A percentile compares a stretch with the other conserved stretches of the same genome.
These are phyloP conservation scores for Candida ovalis DNA, from an alignment of 805 yeast species.

Conservation along the genomic window DNA sequence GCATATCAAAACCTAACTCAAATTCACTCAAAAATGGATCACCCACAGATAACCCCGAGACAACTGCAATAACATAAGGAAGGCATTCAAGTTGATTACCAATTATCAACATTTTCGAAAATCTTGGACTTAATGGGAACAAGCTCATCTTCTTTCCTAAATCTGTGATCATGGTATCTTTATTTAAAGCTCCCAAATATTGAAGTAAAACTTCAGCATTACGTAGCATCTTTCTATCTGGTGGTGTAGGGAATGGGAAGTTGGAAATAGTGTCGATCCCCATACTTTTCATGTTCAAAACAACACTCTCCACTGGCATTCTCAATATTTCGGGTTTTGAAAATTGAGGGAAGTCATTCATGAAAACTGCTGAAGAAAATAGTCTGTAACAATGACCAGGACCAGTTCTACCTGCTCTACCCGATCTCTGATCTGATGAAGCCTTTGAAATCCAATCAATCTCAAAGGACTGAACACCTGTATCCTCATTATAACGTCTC, in stretches of 20 bases:
- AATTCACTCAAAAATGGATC: slow-evolving; percentile 79
- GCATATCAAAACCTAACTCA: slow-evolving; percentile 57
- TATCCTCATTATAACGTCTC: slow-evolving; percentile 71
- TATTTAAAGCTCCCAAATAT: slow-evolving; percentile 73
- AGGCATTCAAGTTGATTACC: slow-evolving; percentile 86
- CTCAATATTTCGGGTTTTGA: slow-evolving; percentile 85
- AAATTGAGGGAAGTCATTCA: slow-evolving; percentile 78
- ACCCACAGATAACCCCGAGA: slow-evolving; percentile 89
- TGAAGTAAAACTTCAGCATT: slow-evolving; percentile 67
- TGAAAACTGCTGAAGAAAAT: slow-evolving; percentile 90
- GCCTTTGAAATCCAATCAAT: slow-evolving; percentile 93
- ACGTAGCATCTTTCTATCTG: slow-evolving; percentile 54
- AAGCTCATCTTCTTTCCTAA: slow-evolving; percentile 83
- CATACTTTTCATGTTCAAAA: slow-evolving; percentile 93
- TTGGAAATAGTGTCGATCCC: slow-evolving; percentile 87
- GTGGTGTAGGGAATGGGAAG: slow-evolving; percentile 94
- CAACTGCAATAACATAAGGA: slow-evolving; percentile 86
- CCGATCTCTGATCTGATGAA: slow-evolving; percentile 90
- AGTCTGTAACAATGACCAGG: slow-evolving; percentile 96
- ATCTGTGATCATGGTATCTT: slow-evolving; percentile 57
- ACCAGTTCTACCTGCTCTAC: slow-evolving; percentile 98
- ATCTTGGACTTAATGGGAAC: slow-evolving; percentile 92
- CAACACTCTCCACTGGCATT: slow-evolving; percentile 97
- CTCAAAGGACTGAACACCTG: slow-evolving; percentile 91
- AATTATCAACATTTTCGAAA: slow-evolving; percentile 81